Evolutionary conservation across 108 stramenopile species (phyloP).

Genomic region (Nannochloropsis gaditana): DNA sequence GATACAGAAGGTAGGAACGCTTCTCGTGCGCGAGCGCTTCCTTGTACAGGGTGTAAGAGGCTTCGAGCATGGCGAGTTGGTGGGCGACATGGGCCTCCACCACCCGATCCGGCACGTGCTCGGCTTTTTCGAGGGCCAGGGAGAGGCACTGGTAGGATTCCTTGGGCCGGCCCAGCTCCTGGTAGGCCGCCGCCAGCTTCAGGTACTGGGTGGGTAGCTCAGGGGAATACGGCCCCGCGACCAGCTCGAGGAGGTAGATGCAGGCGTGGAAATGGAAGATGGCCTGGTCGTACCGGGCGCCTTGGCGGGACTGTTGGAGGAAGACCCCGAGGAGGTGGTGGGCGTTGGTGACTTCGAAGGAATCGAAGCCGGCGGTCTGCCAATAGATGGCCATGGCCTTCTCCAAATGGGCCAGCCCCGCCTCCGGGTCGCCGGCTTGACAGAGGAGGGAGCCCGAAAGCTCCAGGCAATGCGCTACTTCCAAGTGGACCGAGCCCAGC

Average conservation of each 20-base stretch:
- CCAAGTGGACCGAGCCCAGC: conserved; percentile 66
- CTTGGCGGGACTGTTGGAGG: conserved; percentile 39
- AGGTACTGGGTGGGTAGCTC: conserved; percentile 69
- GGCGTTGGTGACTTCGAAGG: conserved; percentile 55
- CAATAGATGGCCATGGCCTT: conserved; percentile 66
- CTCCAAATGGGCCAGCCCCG: conserved; percentile 58
- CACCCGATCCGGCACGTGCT: neutral
- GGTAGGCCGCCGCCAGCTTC: conserved; percentile 70
- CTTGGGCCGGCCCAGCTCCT: conserved; percentile 47
- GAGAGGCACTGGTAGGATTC: conserved; percentile 31
- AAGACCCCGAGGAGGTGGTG: conserved; percentile 63
- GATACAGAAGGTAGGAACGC: conserved; percentile 25
- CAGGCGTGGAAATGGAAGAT: conserved; percentile 74
- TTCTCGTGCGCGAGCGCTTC: conserved; percentile 47
- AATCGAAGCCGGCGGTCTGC: conserved; percentile 74
- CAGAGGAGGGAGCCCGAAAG: conserved; percentile 57
- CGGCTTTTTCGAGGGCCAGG: neutral
- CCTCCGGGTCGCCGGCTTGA: conserved; percentile 64
- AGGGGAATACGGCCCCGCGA: conserved; percentile 69
- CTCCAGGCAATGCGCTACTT: conserved; percentile 40
- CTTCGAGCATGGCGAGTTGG: conserved; percentile 38
- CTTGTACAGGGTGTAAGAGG: conserved; percentile 35
- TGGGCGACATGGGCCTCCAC: conserved; percentile 35
- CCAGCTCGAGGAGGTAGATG: conserved; percentile 70
- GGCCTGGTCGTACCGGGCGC: conserved; percentile 53